These are phyloP conservation scores for Santalum album DNA, from an alignment of 164 flowering plant species.

Conservation along the genomic window DNA sequence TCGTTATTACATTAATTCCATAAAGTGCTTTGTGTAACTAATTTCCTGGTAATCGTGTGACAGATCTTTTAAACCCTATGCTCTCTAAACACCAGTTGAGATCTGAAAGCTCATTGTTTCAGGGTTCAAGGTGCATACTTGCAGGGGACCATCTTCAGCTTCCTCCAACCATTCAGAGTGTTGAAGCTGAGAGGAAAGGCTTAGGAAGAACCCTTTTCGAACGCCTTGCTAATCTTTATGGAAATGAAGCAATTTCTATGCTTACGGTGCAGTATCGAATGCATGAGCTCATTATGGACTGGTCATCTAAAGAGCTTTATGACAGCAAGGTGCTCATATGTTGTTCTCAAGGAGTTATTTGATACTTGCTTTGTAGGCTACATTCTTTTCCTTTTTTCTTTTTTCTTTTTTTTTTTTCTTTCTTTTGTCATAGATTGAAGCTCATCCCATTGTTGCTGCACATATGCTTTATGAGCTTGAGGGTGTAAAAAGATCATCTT, in stretches of 20 bases:
- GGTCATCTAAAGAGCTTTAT: constrained; percentile 96
- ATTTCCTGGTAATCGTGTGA: neutral
- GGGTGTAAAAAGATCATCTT: constrained; percentile 59
- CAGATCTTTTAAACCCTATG: neutral
- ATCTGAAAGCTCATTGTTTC: constrained; percentile 13
- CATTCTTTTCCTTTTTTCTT: too few relatives aligned
- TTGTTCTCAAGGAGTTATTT: too few relatives aligned
- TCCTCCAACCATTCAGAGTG: constrained; percentile 98
- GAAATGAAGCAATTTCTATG: constrained; percentile 77
- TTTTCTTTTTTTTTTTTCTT: neutral
- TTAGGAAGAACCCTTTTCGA: constrained; percentile 96
- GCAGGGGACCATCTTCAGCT: constrained; percentile 99
- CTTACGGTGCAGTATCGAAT: constrained; percentile 98
- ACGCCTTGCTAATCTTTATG: constrained; percentile 78
- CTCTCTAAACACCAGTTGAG: neutral
- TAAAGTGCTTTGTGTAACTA: too few relatives aligned
- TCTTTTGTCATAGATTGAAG: constrained; percentile 46
- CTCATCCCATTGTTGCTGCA: constrained; percentile 91
- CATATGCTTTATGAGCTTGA: constrained; percentile 87
- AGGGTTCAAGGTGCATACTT: constrained; percentile 96
- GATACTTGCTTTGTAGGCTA: too few relatives aligned
- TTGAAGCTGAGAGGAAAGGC: constrained; percentile 94
- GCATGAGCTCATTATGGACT: constrained; percentile 93
- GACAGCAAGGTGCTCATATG: constrained; percentile 61
- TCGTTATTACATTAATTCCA: too few relatives aligned